These are phyloP conservation scores for Ophiostoma angusticollis DNA, from an alignment of 2,329 filamentous ascomycete genomes.

Conservation along the genomic window DNA sequence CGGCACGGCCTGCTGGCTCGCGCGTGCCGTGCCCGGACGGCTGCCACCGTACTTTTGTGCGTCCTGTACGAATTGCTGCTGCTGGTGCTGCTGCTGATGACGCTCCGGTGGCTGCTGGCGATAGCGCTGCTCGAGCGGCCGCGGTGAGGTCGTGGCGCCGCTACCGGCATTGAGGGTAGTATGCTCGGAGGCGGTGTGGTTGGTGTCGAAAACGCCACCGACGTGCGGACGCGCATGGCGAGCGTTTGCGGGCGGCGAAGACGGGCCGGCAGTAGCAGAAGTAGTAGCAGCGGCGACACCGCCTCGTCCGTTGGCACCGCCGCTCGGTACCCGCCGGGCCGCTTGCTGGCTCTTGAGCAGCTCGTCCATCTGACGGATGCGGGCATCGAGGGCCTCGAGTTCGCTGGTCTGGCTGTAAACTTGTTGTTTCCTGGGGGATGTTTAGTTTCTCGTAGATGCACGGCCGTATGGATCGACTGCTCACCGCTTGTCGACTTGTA, in stretches of 20 bases:
- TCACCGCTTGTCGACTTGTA: slow-evolving; percentile 72
- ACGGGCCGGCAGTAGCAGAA: slow-evolving; percentile 4
- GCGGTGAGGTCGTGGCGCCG: too few relatives aligned
- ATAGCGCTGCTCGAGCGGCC: slow-evolving; percentile 11
- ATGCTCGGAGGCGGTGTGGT: slow-evolving; percentile 16
- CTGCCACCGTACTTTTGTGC: slow-evolving; percentile 29
- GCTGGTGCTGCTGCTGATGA: slow-evolving; percentile 15
- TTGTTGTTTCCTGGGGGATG: slow-evolving; percentile 68
- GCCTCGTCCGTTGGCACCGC: background rate
- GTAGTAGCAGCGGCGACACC: background rate
- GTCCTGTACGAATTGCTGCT: slow-evolving; percentile 8
- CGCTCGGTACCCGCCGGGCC: background rate
- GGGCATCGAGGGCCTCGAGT: slow-evolving; percentile 73
- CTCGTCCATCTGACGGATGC: slow-evolving; percentile 73
- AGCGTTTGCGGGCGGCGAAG: slow-evolving; percentile 13
- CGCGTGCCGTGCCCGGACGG: slow-evolving; percentile 40
- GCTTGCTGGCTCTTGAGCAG: slow-evolving; percentile 39
- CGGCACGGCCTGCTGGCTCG: slow-evolving; percentile 37
- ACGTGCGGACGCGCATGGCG: slow-evolving; percentile 20
- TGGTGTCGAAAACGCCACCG: slow-evolving; percentile 17
- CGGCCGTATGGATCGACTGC: slow-evolving; percentile 22
- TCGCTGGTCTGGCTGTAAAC: slow-evolving; percentile 64
- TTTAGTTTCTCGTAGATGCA: too few relatives aligned
- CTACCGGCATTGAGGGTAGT: too few relatives aligned
- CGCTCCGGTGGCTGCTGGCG: too few relatives aligned